phyloP scores from a whole-genome alignment of 257 asterid species.

The Plectranthus barbatus region DNA sequence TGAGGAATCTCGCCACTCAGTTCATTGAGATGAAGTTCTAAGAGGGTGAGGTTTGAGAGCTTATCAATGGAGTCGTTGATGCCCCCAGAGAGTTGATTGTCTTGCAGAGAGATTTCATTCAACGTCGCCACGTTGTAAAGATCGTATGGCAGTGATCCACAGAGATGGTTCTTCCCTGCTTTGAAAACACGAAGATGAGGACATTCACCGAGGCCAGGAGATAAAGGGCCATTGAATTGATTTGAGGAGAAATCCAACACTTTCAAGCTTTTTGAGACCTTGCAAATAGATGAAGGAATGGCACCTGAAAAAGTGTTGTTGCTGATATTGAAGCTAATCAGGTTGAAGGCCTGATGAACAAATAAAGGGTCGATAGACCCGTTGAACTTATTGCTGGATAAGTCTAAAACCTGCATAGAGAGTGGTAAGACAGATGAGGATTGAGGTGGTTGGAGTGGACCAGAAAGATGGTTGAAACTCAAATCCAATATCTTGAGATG shows the following conservation, averaged over 20 bases:
- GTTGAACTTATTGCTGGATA: conserved; percentile 34
- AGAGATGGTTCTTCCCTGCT: conserved; percentile 33
- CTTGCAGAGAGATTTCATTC: conserved; percentile 26
- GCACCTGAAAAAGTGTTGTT: conserved; percentile 31
- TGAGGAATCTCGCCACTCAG: conserved; percentile 28
- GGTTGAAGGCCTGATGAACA: not conserved
- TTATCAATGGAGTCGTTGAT: conserved; percentile 11
- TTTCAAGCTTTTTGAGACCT: conserved; percentile 3
- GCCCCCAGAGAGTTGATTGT: conserved; percentile 30
- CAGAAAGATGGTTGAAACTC: conserved; percentile 14
- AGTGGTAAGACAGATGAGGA: not conserved
- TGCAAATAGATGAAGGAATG: conserved; percentile 28
- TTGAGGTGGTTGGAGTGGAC: too few relatives aligned
- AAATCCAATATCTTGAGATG: not conserved
- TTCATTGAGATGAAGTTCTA: conserved; percentile 34
- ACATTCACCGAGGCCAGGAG: conserved; percentile 20
- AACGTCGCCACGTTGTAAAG: conserved; percentile 16
- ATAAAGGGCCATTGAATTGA: conserved; percentile 18
- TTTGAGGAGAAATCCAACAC: conserved; percentile 35
- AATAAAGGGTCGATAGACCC: conserved; percentile 2
- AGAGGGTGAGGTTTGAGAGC: conserved; percentile 18
- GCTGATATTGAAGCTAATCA: conserved; percentile 30
- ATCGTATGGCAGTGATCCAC: conserved; percentile 29
- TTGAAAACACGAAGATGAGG: conserved; percentile 14
- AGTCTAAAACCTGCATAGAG: conserved; percentile 8